A percentile compares a stretch with the other conserved stretches of the same genome.
Evolutionary conservation across 306 rosid species (phyloP).

Genomic region (Pachyrhizus erosus): DNA sequence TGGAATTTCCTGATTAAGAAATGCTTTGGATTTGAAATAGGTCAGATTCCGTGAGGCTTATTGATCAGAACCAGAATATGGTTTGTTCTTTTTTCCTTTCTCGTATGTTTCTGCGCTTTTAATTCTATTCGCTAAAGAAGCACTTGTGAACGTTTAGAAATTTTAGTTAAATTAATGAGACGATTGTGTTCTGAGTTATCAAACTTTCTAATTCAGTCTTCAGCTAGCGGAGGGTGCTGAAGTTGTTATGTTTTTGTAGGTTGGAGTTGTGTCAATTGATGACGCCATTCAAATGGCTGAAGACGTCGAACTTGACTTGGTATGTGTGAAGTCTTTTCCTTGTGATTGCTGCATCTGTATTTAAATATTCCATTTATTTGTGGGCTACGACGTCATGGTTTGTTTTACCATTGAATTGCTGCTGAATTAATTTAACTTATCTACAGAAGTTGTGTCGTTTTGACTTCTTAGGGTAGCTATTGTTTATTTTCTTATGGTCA

Average conservation of each 20-base stretch:
- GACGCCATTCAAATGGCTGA: conserved; percentile 82
- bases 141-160: neutral
- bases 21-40: conserved; percentile 55
- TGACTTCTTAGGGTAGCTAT: neutral
- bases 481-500: neutral
- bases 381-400: neutral
- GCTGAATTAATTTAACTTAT: neutral
- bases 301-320: conserved; percentile 87
- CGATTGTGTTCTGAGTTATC: neutral
- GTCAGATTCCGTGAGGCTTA: conserved; percentile 86
- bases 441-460: neutral
- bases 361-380: neutral
- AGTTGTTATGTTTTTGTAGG: conserved; percentile 53
- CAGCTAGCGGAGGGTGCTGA: conserved; percentile 30
- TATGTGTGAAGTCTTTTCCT: conserved; percentile 53
- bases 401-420: neutral
- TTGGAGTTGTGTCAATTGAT: conserved; percentile 75
- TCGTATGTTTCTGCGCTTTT: neutral
- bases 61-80: conserved; percentile 89
- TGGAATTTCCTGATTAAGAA: conserved; percentile 12
- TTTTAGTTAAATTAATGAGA: neutral
- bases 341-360: neutral
- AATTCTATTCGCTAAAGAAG: neutral
- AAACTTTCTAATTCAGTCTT: neutral
- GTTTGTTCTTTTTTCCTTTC: conserved; percentile 53